These are phyloP conservation scores for Xylaria sp. DNA, from an alignment of 495 filamentous ascomycete species.

Conservation along the genomic window DNA sequence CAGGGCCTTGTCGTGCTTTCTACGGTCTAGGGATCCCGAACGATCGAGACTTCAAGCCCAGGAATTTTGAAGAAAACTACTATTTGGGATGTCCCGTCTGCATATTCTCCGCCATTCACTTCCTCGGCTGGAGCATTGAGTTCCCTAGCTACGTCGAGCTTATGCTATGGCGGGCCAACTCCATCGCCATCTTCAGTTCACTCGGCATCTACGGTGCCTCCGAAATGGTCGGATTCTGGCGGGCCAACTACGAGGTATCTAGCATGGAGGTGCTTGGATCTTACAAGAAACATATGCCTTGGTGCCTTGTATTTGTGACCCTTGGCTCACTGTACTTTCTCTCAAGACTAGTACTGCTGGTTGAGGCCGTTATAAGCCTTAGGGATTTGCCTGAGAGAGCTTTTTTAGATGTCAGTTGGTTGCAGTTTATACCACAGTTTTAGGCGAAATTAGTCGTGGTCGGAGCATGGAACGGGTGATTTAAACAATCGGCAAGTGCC, in stretches of 20 bases:
- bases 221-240: constrained; percentile 6
- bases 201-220: background rate
- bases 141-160: constrained; percentile 18
- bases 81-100: background rate
- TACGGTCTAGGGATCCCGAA: background rate
- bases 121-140: background rate
- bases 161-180: constrained; percentile 24
- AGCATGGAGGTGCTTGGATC: background rate
- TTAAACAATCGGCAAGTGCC: background rate
- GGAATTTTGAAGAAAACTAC: constrained; percentile 1
- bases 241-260: background rate
- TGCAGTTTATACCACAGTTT: too few relatives aligned
- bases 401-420: background rate
- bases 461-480: too few relatives aligned
- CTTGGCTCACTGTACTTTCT: background rate
- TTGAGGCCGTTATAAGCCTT: constrained; percentile 5
- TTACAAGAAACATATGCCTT: constrained; percentile 6
- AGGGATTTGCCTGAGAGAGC: background rate
- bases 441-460: too few relatives aligned
- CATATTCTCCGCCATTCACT: background rate
- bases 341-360: background rate
- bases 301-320: background rate
- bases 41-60: background rate
- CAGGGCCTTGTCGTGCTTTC: background rate
- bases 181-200: background rate